phyloP scores from a whole-genome alignment of 768 basidiomycete genomes.

The Lanmaoa pseudosensibilis region DNA sequence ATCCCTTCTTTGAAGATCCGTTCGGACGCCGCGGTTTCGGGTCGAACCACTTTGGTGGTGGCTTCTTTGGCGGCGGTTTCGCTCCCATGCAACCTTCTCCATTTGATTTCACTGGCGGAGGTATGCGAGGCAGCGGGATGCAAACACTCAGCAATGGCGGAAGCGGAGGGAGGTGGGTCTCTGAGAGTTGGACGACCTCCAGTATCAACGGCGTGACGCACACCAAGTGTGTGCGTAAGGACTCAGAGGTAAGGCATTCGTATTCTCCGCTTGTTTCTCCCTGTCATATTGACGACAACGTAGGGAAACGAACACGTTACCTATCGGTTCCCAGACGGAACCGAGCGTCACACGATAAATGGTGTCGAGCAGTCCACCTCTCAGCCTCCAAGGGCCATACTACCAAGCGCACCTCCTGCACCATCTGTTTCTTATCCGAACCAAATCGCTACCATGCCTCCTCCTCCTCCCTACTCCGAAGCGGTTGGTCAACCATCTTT shows the following conservation, averaged over 20 bases:
- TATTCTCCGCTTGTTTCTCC: neutral
- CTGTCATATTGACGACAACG: slow-evolving; percentile 2
- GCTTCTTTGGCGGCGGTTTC: slow-evolving; percentile 14
- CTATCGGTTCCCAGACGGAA: slow-evolving; percentile 65
- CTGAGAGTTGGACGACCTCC: slow-evolving; percentile 56
- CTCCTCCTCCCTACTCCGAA: slow-evolving; percentile 27
- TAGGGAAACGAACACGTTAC: slow-evolving; percentile 78
- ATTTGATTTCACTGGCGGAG: slow-evolving; percentile 14
- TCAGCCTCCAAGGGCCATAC: slow-evolving; percentile 15
- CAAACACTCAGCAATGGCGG: slow-evolving; percentile 14
- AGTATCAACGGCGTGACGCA: slow-evolving; percentile 70
- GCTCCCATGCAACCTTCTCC: slow-evolving; percentile 9
- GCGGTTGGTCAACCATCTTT: slow-evolving; percentile 7
- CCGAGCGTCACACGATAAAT: slow-evolving; percentile 64
- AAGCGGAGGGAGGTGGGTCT: slow-evolving; percentile 39
- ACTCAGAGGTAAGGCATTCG: slow-evolving; percentile 53
- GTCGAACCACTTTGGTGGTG: slow-evolving; percentile 11
- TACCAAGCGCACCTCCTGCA: neutral
- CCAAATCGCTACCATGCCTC: neutral
- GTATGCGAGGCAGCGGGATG: slow-evolving; percentile 10
- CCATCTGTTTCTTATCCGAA: neutral
- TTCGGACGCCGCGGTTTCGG: slow-evolving; percentile 19
- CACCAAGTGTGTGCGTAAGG: slow-evolving; percentile 51
- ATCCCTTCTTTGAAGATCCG: slow-evolving; percentile 37
- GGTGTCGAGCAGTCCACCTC: slow-evolving; percentile 48